phyloP scores from a whole-genome alignment of 805 yeast species.

The Blastobotrys parvus region DNA sequence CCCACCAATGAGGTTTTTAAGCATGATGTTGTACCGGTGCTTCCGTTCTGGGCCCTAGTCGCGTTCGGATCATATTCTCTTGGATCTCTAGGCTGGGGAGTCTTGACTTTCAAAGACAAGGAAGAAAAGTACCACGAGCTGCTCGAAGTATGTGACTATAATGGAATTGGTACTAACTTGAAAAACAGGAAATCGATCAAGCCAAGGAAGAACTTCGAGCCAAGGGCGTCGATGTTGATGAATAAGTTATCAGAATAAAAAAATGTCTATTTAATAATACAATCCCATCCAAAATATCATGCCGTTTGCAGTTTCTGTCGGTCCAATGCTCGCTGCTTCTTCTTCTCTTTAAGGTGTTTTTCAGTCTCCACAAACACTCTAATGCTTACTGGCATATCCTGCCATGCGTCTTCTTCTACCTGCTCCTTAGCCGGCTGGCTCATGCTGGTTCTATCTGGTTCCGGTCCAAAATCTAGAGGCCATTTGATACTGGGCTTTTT shows the following conservation, averaged over 20 bases:
- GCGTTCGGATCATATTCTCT: conserved; percentile 62
- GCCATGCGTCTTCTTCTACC: conserved; percentile 42
- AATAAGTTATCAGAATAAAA: neutral
- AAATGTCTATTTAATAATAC: neutral
- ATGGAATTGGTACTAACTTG: too few species aligned
- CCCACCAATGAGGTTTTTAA: conserved; percentile 45
- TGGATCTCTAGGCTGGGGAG: conserved; percentile 61
- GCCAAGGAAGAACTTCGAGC: conserved; percentile 51
- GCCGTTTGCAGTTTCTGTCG: too few species aligned
- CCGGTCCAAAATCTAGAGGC: conserved; percentile 59
- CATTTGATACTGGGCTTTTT: conserved; percentile 37
- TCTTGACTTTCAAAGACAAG: conserved; percentile 61
- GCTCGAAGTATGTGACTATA: conserved; percentile 31
- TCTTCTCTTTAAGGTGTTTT: conserved; percentile 44
- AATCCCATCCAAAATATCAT: too few species aligned
- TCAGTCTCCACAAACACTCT: conserved; percentile 81
- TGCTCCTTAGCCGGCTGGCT: conserved; percentile 17
- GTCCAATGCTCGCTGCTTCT: conserved; percentile 10
- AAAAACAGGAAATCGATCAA: conserved; percentile 41
- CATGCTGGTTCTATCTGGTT: conserved; percentile 24
- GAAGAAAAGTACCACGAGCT: conserved; percentile 58
- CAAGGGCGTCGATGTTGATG: conserved; percentile 44
- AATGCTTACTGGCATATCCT: conserved; percentile 64
- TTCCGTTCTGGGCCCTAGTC: conserved; percentile 66
- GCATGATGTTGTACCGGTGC: conserved; percentile 49